Conservation (phyloP, 2,329 filamentous ascomycete species). For the Fusarium begoniae region DNA sequence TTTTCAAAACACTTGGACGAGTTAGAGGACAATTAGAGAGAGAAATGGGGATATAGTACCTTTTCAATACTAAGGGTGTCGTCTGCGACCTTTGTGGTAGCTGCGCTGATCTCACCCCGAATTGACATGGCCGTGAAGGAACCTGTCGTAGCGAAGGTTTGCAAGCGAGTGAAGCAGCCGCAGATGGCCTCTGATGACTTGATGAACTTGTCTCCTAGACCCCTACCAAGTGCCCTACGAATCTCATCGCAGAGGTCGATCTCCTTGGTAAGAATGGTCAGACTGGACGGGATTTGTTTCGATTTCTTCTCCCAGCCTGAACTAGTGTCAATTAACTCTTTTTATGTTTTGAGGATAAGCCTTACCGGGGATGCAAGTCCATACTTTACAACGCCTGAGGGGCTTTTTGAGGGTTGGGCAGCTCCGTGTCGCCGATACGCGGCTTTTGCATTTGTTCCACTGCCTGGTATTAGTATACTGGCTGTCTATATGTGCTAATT, state of each 20-base stretch:
- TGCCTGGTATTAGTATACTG: not conserved
- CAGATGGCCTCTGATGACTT: not conserved
- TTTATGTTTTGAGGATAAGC: fast-evolving
- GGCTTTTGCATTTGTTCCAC: not conserved
- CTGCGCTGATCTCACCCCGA: not conserved
- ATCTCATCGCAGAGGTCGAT: not conserved
- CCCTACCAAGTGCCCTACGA: not conserved
- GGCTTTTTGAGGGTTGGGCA: not conserved
- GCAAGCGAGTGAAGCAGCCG: not conserved
- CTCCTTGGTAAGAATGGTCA: not conserved
- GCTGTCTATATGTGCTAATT: fast-evolving
- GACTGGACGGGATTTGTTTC: not conserved
- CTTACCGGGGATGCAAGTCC: not conserved
- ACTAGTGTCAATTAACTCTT: fast-evolving
- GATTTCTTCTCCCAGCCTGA: not conserved
- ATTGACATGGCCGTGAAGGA: not conserved
- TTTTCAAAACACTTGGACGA: not conserved
- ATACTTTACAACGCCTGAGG: not conserved
- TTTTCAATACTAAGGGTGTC: not conserved
- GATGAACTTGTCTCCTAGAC: not conserved
- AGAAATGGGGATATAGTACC: not conserved
- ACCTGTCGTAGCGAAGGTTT: not conserved
- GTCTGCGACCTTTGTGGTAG: not conserved
- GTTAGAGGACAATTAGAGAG: not conserved
- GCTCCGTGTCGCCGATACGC: not conserved